Evolutionary conservation across 257 asterid genomes (phyloP), one percentile per base, ranked within the genome.

Genomic region (Jacaranda mimosifolia): DNA sequence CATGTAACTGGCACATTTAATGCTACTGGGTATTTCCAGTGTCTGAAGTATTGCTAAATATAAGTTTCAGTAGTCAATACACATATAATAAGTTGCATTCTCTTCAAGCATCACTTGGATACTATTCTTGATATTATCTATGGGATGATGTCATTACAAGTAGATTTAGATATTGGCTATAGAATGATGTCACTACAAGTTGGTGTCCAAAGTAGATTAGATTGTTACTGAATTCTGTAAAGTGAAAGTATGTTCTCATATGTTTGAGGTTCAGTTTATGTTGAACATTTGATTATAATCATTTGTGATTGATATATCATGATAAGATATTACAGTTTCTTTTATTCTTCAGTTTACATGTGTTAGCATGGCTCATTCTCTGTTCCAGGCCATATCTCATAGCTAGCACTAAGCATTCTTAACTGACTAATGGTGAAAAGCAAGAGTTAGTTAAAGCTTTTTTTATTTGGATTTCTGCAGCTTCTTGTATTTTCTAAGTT

Each of bases 381-480:
- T 8, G 55, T 63, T 32, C 42, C 38, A 38, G 75, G 21, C 40
- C 35, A 38, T 65, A 3, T 19, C 53, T 67, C 53, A 49, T 76
- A 53, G 65, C 70, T 62, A 48, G 63, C 53, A n/a, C 38, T 35
- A 38, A 40, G 49, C 36, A 11, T 73, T 17, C 39, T 48, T 36
- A 17, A 43, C 52, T 15, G 59, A 35, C 51, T 35, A 51, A 52
- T 58, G 58, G 26, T 42, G 63, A 75, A 70, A 62, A 46, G 48
- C 46, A 52, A 7, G 17, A 63, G 81, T n/a, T 40, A 19, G 56
- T 55, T 53, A 7, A 14, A 73, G 11, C 38, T 46, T 7, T 4
- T 74, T 38, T 36, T 10, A 60, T 67, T 53, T 58, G 78, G 42
- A 45, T 70, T 77, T 83, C 58, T 69, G 43, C 55, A 72, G 69